Evolutionary conservation across 2,329 filamentous ascomycete genomes (phyloP).

Genomic region (Teratosphaeria destructans): DNA sequence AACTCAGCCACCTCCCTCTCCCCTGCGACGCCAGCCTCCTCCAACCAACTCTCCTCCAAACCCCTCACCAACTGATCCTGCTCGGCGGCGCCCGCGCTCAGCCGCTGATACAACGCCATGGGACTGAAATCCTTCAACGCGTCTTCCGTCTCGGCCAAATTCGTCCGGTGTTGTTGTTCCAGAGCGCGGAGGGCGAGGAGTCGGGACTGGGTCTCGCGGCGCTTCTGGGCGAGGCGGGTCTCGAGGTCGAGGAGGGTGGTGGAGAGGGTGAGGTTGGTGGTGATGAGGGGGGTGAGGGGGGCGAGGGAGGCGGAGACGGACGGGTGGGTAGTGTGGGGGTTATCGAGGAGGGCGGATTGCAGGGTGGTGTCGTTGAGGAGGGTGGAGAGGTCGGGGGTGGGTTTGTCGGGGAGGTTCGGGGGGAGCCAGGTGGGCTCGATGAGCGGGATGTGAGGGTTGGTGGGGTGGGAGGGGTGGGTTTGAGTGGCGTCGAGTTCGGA

Average conservation of each 20-base stretch:
- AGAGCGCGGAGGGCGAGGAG: constrained; percentile 74
- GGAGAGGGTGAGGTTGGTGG: constrained; percentile 13
- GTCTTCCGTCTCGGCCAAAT: constrained; percentile 79
- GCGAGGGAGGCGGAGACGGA: background rate
- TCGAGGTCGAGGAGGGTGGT: constrained; percentile 23
- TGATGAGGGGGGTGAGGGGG: constrained; percentile 30
- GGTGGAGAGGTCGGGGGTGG: constrained; percentile 19
- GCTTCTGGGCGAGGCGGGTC: constrained; percentile 47
- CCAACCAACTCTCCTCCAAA: constrained; percentile 87
- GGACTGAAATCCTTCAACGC: constrained; percentile 78
- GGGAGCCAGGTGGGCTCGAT: constrained; percentile 64
- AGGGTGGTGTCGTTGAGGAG: constrained; percentile 24
- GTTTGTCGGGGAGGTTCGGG: constrained; percentile 43
- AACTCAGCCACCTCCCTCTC: constrained; percentile 82
- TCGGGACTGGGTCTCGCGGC: constrained; percentile 65
- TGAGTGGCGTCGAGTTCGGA: constrained; percentile 18
- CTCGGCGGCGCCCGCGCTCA: constrained; percentile 67
- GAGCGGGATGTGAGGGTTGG: constrained; percentile 10
- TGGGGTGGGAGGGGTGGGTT: constrained; percentile 8
- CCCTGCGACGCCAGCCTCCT: constrained; percentile 50
- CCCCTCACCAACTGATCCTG: constrained; percentile 72
- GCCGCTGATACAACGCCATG: constrained; percentile 71
- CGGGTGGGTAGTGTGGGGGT: constrained; percentile 5
- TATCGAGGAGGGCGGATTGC: constrained; percentile 13
- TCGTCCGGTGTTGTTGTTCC: constrained; percentile 84